Evolutionary conservation across 805 yeast species (phyloP).

Genomic region (Candida mattraensis): DNA sequence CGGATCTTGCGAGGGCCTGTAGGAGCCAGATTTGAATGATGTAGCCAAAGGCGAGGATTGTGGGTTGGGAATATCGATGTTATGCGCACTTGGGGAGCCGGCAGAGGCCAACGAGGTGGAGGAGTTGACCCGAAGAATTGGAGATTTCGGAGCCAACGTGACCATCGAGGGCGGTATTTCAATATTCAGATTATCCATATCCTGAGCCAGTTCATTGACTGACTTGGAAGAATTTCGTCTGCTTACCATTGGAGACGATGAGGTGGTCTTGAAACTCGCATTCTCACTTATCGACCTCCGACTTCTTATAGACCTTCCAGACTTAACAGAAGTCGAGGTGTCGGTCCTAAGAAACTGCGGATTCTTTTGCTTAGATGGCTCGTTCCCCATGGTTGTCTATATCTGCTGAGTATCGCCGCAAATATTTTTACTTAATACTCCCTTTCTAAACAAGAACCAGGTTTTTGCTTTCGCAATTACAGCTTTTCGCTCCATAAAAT

Average conservation of each 20-base stretch:
- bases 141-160: conserved; percentile 33
- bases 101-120: conserved; percentile 26
- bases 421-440: no score
- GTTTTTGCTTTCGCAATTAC: no score
- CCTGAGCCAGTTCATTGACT: conserved; percentile 20
- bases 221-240: conserved; percentile 28
- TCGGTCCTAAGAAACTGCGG: conserved; percentile 32
- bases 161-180: conserved; percentile 36
- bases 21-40: conserved; percentile 9
- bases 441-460: no score
- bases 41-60: conserved; percentile 10
- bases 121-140: conserved; percentile 33
- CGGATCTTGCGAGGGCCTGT: conserved; percentile 10
- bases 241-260: conserved; percentile 27
- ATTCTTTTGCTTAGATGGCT: conserved; percentile 32
- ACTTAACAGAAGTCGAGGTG: conserved; percentile 31
- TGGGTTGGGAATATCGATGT: conserved; percentile 9
- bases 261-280: conserved; percentile 21
- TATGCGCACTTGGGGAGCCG: conserved; percentile 7
- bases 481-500: no score
- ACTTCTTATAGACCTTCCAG: conserved; percentile 32
- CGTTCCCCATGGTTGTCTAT: conserved; percentile 41
- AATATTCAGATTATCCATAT: conserved; percentile 18
- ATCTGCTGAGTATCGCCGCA: no score
- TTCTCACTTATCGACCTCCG: conserved; percentile 26